Base-by-base conservation (phyloP, 202 grass and related monocot species). In the Schoenoplectus triqueter region DNA sequence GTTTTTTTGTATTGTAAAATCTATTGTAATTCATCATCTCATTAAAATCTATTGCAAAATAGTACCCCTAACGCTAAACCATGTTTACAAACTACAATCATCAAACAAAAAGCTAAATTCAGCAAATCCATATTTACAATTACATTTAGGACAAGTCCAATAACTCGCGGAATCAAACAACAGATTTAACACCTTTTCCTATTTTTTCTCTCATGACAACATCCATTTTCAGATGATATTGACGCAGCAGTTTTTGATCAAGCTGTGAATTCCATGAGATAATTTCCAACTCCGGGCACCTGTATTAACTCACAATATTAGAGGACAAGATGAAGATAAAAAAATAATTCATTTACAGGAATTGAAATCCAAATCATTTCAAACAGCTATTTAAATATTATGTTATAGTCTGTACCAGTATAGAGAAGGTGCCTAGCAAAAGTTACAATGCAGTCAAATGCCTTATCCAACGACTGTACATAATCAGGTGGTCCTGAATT, bases 281-380 rank as follows among this genome's bases (percentile, higher is more conserved):
- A 82, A 87, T 82, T 63, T 83, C 42, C 79, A 87, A 46, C 13
- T 64, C 40, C 1, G 78, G 86, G 4, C 68, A 87, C 80, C 85
- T 87, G 45, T 47, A 65, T 62, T 13, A 52, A 51, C 67, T 82
- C 69, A 45, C 31, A 81, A 55, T 40, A 51, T 73, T 51, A 73
- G 17, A 73, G 7, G n/a, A 7, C 15, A 72, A 51, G 48, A 4
- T 49, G 70, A 73, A 73, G 50, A 71, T 48, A 73, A 21, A 21
- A 50, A 73, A 8, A 50, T 18, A 51, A 17, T 21, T 73, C 5
- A 73, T 51, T 73, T 73, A 73, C n/a, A 48, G 48, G 21, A 50
- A 49, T 51, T 19, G 17, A 73, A n/a, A 51, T 51, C 17, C 5
- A 10, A 51, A 21, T 73, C 18, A 51, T 50, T 51, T 51, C 48